Evolutionary conservation across 2,329 filamentous ascomycete genomes (phyloP), one percentile per base, ranked within the genome.

Genomic region (Hypoxylon sp.): DNA sequence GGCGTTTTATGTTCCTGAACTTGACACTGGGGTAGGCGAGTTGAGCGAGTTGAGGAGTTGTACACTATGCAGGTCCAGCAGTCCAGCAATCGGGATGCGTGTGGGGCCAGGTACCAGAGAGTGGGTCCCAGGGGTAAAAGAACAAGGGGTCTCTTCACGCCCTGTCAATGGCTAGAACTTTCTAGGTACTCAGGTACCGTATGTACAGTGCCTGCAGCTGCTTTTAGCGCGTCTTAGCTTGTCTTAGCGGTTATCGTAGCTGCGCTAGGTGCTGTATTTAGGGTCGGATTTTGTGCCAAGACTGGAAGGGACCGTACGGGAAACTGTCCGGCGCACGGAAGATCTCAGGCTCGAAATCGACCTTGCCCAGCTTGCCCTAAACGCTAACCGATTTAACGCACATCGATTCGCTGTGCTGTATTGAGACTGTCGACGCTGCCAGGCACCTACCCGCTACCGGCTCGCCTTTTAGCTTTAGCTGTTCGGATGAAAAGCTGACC

Each of bases 31-130:
- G 36, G 36, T 3, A 18, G n/a, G 7, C n/a, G n/a, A n/a, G n/a
- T n/a, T 14, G 12, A 26, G 28, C 16, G 24, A 33, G 52, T 55
- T 55, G 42, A 55, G 38, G 20, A 33, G 49, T 57, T 45, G 26
- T 26, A 26, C 50, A 48, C n/a, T 32, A 18, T 24, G 44, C 30
- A 26, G 58, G 46, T 30, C 9, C 33, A 46, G 44, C 36, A 63
- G 44, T 62, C 58, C 61, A 65, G 58, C 65, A 65, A 65, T 68
- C 65, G 62, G 65, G 61, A 55, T 53, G 36, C 2, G n/a, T 53
- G 65, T 63, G 62, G 65, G 65, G 65, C 62, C 62, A 46, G 9
- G 33, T 49, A 44, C n/a, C 20, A 40, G 38, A 22, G n/a, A 22
- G 51, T 61, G 62, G 55, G 56, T 24, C 50, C 50, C 45, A 46